Evolutionary conservation across 352 stramenopile genomes (phyloP), one percentile per base, ranked within the genome.

Genomic region (Phytophthora crassamura): DNA sequence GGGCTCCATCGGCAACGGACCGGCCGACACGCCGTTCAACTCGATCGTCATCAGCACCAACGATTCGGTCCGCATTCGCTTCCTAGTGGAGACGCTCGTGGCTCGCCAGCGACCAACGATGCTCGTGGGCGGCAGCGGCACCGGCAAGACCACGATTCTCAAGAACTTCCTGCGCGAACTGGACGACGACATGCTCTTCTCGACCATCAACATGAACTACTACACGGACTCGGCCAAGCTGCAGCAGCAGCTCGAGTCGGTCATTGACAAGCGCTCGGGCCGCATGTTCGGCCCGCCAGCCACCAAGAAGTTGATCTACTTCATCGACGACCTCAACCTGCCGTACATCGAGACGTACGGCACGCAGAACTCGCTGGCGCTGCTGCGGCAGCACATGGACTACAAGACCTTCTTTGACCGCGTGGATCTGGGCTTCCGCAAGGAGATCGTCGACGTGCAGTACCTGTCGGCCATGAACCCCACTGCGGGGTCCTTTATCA

Each of bases 191-290:
- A 98, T 99, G 82, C 76, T 99, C 30, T 97, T 92, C 72, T 97
- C 94, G 50, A 98, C 89, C 63, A 98, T 99, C 75, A 98, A 98
- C 75, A 98, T 99, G 96, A 98, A 97, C 62, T 98, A 98, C 77
- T 98, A 98, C 77, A 98, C 92, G 3, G 92, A 98, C 67, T 98
- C 92, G 18, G 97, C 89, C 69, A 98, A 97, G 45, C 70, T 99
- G 7, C 94, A 98, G 64, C 88, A 97, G 57, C 96, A 99, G 59
- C 75, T 99, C 20, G 97, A 99, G 69, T 93, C 96, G 0, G 94
- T 98, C 34, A 99, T 99, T 61, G 97, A 99, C 69, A 99, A 99
- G 75, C 89, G 96, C 33, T 98, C 93, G 2, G 96, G 97, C 0
- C 84, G 94, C 25, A 97, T 97, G 73, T 99, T 98, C 61, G 97